Base-by-base conservation (phyloP, 352 stramenopile genomes). In the Blastocystis sp. region DNA sequence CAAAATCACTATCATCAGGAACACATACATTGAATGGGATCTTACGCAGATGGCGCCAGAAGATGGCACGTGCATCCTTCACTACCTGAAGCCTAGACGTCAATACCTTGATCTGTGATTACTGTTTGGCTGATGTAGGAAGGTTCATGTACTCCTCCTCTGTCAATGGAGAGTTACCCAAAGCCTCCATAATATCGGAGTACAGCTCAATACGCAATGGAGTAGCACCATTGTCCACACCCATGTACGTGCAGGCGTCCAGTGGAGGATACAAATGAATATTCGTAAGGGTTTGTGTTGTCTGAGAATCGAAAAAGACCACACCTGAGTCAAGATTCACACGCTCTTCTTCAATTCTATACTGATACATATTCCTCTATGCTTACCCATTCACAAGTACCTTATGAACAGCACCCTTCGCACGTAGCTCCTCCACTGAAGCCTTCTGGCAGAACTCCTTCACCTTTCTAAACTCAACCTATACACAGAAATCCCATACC, bases 191-290 rank as follows among this genome's bases (percentile, higher is more conserved):
- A 35, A 88, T 71, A 46, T 88, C 83, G 9, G 49, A 75, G 57
- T 88, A 88, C 54, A 88, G 66, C 73, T 88, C 83, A 42, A 88
- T 83, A 35, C 83, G 65, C 11, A 88, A 71, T 27, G 83, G 83
- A 7, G 27, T 83, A 29, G 83, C 65, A 32, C 52, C 66, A 49
- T 43, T 87, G 27, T 88, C 83, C 21, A 88, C 66, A 16, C 66
- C 83, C 83, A 88, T 78, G 57, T 88, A 88, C 29, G 83, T 88
- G 39, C 83, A 88, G 1, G 83, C 59, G 43, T 74, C 52, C 5
- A 88, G 54, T 19, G 83, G 83, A 7, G 65, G 63, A 19, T 71
- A 86, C 9, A 74, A 57, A n/a, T 78, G 52, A 63, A 88, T 78
- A 39, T 85, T 74, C 3, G 69, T 71, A 9, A 88, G 69, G 21